Conservation (phyloP, 352 stramenopile species). For the Phytopythium montanum region DNA sequence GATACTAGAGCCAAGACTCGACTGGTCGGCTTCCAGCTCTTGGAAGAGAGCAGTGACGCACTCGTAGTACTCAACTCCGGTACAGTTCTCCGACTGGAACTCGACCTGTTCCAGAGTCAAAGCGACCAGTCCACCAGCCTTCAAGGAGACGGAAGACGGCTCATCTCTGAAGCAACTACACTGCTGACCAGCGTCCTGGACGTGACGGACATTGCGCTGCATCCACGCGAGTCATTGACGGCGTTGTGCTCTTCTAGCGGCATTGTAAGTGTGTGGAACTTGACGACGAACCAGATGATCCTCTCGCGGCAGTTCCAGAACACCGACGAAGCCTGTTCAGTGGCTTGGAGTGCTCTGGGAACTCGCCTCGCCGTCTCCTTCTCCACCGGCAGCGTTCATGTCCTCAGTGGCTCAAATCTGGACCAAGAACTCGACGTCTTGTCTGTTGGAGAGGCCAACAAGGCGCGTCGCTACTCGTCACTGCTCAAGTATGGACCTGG, state of each 20-base stretch:
- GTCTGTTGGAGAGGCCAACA: constrained; percentile 6
- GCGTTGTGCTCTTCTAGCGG: constrained; percentile 37
- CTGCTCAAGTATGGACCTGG: constrained; percentile 44
- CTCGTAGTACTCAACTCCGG: constrained; percentile 22
- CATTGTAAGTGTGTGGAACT: constrained; percentile 32
- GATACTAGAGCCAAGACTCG: not conserved
- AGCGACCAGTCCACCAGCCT: not conserved
- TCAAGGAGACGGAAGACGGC: not conserved
- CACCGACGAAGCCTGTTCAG: constrained; percentile 12
- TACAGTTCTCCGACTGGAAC: constrained; percentile 23
- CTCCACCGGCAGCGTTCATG: constrained; percentile 25
- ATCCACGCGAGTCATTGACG: constrained; percentile 32
- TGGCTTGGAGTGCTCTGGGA: constrained; percentile 37
- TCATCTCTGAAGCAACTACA: not conserved
- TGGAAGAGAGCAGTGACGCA: constrained; percentile 23
- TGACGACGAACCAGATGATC: constrained; percentile 28
- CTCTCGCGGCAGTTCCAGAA: constrained; percentile 16
- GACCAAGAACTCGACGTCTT: constrained; percentile 16
- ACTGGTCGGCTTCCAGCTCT: constrained; percentile 7
- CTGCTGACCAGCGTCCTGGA: constrained; percentile 24
- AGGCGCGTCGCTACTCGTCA: constrained; percentile 8
- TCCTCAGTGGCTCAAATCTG: constrained; percentile 34
- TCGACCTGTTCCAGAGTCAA: constrained; percentile 7
- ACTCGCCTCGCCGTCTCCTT: constrained; percentile 45
- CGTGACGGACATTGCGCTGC: constrained; percentile 29